Evolutionary conservation across 176 grass and related monocot species (phyloP).

Genomic region (Saccharum officinarum): DNA sequence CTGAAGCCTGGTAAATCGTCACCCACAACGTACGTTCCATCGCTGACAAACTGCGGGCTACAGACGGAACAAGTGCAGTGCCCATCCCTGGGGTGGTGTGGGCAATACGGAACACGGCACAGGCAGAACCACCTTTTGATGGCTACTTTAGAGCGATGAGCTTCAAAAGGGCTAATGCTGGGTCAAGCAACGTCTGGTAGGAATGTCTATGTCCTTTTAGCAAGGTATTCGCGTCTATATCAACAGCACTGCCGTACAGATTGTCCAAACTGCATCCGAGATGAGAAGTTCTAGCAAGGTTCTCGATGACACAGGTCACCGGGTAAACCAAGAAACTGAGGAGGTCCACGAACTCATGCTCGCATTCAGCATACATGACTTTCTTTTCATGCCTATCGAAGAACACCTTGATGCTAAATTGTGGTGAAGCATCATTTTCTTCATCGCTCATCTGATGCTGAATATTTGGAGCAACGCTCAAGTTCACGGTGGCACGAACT

Average conservation of each 20-base stretch:
- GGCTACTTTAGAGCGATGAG: too few relatives aligned
- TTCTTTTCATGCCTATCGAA: neutral
- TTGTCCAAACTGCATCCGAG: neutral
- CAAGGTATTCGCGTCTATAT: neutral
- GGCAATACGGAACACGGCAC: too few relatives aligned
- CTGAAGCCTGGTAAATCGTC: conserved; percentile 13
- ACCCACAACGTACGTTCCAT: neutral
- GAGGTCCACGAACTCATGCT: neutral
- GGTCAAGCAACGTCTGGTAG: neutral
- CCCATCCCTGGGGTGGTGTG: too few relatives aligned
- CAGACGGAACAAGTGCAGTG: too few relatives aligned
- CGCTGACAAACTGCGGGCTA: neutral
- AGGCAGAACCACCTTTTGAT: too few relatives aligned
- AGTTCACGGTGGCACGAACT: neutral
- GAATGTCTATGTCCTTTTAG: too few relatives aligned
- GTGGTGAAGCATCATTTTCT: neutral
- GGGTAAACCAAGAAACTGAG: neutral
- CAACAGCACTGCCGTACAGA: neutral
- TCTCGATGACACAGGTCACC: neutral
- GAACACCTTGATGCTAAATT: neutral
- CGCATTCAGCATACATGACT: conserved; percentile 26
- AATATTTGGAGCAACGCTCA: neutral
- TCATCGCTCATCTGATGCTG: fast-evolving
- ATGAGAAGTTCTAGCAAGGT: neutral
- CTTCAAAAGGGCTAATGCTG: too few relatives aligned